Conservation (phyloP, 225 moss, liverwort and hornwort genomes). For the Bryoerythrophyllum caledonicum region DNA sequence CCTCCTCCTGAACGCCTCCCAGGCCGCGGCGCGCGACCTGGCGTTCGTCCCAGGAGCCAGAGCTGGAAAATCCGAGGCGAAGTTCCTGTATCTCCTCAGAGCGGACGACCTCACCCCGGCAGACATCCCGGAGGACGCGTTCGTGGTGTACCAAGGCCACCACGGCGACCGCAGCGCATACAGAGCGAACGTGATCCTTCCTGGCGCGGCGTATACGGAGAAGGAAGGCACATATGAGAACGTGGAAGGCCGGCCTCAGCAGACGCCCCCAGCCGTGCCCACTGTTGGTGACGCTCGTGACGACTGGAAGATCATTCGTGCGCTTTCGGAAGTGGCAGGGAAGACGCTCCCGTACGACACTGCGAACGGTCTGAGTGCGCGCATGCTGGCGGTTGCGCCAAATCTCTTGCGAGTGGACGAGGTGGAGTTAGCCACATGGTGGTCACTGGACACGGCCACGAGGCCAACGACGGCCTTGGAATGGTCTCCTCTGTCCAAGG, state of each 20-base stretch:
- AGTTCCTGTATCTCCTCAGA: conserved; percentile 85
- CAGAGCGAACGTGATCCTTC: conserved; percentile 88
- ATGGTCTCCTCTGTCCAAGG: conserved; percentile 57
- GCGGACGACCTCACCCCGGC: conserved; percentile 89
- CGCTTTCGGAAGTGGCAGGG: conserved; percentile 82
- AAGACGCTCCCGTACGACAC: conserved; percentile 78
- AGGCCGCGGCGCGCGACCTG: conserved; percentile 88
- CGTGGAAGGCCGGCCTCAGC: conserved; percentile 78
- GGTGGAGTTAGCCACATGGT: conserved; percentile 69
- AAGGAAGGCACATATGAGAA: conserved; percentile 96
- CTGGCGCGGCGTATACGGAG: conserved; percentile 84
- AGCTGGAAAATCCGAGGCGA: conserved; percentile 58
- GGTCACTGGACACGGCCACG: conserved; percentile 50
- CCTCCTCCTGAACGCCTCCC: conserved; percentile 82
- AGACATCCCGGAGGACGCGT: conserved; percentile 73
- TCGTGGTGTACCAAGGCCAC: conserved; percentile 97
- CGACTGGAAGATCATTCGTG: conserved; percentile 96
- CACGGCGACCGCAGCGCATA: conserved; percentile 94
- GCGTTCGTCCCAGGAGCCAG: conserved; percentile 81
- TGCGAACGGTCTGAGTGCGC: conserved; percentile 72
- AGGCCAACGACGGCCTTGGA: conserved; percentile 50
- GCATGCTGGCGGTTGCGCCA: conserved; percentile 79
- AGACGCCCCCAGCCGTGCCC: conserved; percentile 84
- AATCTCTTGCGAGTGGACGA: conserved; percentile 78
- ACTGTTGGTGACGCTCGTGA: conserved; percentile 90